Evolutionary conservation across 192 early-diverging fungal species (phyloP), one percentile per base, ranked within the genome.

Genomic region (Spizellomyces punctatus): DNA sequence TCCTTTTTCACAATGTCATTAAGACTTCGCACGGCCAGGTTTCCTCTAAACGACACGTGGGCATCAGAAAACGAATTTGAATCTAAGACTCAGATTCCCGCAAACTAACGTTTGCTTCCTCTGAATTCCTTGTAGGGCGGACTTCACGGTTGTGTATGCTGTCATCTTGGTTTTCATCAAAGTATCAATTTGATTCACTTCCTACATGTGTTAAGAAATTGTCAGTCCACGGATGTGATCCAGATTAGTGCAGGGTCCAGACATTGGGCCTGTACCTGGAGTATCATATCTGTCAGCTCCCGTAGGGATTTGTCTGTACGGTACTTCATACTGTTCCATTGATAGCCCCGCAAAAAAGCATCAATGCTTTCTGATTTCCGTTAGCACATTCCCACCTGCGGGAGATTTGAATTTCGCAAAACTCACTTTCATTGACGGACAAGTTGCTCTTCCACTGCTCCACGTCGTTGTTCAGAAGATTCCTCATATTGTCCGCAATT

Each of bases 301-400:
- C 86, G 81, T 72, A 99, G 80, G 7, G 93, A 86, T 79, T 95
- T 94, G 80, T 99, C 98, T 2, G 90, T 89, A 54, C 98, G 84
- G 79, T 96, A 99, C 81, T 97, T 98, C 89, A 96, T 91, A 16
- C 90, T 92, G 77, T 98, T 94, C 98, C 98, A 99, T 66, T 91
- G 83, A 74, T 98, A 98, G 22, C 85, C 82, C 66, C 88, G 86
- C 14, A 98, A 79, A 68, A 92, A 99, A 55, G 92, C 82, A 78
- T 95, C 96, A 46, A 97, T 86, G 60, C 87, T 77, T 84, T 95
- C 94, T 95, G 72, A 63, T 62, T 36, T 58, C 50, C 45, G 64
- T 10, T 46, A 64, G 50, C 61, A 72, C 50, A 48, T 19, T 19
- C 56, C 22, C 27, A 36, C 27, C 27, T 36, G 27, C 27, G 27